A percentile compares a stretch with the other conserved stretches of the same genome.
phyloP scores from a whole-genome alignment of 306 rosid species.

The Fragaria iinumae region DNA sequence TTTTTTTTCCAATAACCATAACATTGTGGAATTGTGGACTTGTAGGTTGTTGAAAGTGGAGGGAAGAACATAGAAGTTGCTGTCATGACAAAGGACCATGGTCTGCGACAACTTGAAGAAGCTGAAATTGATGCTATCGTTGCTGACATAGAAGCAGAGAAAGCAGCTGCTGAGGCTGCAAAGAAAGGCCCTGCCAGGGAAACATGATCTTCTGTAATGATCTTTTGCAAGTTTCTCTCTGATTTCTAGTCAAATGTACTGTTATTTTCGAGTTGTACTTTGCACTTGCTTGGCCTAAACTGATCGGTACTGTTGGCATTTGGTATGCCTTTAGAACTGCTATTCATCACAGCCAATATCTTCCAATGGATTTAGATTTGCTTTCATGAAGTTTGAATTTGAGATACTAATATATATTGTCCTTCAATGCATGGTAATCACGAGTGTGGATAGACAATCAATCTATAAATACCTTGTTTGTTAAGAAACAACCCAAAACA shows the following conservation, averaged over 20 bases:
- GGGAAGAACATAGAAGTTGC: constrained; percentile 99
- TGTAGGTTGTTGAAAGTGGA: constrained; percentile 97
- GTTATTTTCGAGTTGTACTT: constrained; percentile 14
- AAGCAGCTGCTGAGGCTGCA: constrained; percentile 96
- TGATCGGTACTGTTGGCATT: background rate
- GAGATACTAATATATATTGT: background rate
- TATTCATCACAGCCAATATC: constrained; percentile 7
- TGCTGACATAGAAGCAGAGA: constrained; percentile 94
- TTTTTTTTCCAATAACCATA: background rate
- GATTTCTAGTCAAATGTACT: background rate
- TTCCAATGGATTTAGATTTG: constrained; percentile 7
- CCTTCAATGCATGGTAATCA: too few relatives aligned
- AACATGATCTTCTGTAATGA: constrained; percentile 40
- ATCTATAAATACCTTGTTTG: too few relatives aligned
- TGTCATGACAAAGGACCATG: constrained; percentile 87
- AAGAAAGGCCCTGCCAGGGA: constrained; percentile 88
- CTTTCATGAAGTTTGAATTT: background rate
- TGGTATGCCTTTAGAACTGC: constrained; percentile 12
- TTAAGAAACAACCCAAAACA: too few relatives aligned
- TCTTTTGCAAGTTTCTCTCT: constrained; percentile 6
- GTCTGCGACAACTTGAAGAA: constrained; percentile 87
- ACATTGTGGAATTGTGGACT: constrained; percentile 10
- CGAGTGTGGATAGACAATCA: too few relatives aligned
- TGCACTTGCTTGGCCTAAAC: constrained; percentile 15
- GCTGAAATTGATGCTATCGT: constrained; percentile 92